Evolutionary conservation across 306 rosid genomes (phyloP).

Genomic region (Ammopiptanthus mongolicus): DNA sequence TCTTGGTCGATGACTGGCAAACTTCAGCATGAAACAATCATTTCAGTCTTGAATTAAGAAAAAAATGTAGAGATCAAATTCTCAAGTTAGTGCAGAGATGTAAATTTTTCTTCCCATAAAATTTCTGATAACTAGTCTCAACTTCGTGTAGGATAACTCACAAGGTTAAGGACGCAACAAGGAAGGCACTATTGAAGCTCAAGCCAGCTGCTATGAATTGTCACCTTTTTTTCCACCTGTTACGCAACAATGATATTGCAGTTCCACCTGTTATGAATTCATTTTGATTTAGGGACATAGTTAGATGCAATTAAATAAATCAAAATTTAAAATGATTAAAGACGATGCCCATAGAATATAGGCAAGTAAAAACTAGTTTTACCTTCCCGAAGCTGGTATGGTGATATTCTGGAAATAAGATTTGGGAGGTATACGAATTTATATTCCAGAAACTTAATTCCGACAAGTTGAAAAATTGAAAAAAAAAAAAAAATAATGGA

Average conservation of each 20-base stretch:
- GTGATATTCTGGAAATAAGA: no score
- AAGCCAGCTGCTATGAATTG: no score
- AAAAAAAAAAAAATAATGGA: no score
- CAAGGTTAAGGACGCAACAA: slow-evolving; percentile 52
- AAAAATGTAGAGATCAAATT: not conserved
- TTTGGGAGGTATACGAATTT: no score
- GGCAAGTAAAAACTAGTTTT: not conserved
- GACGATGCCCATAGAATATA: not conserved
- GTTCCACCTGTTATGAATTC: slow-evolving; percentile 49
- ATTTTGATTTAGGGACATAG: not conserved
- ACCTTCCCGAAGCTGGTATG: slow-evolving; percentile 58
- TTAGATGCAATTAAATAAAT: not conserved
- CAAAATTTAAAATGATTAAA: not conserved
- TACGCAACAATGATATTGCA: no score
- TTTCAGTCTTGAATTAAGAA: slow-evolving; percentile 9
- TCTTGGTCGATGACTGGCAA: no score
- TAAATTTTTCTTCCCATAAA: not conserved
- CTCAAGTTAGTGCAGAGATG: not conserved
- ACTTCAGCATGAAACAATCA: not conserved
- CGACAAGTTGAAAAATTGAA: no score
- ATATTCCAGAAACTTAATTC: no score
- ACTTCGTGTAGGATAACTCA: slow-evolving; percentile 35
- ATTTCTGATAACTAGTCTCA: slow-evolving; percentile 5
- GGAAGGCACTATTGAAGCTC: slow-evolving; percentile 41
- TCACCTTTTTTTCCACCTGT: no score